phyloP scores from a whole-genome alignment of 352 stramenopile species.

The Globisporangium mamillatum region DNA sequence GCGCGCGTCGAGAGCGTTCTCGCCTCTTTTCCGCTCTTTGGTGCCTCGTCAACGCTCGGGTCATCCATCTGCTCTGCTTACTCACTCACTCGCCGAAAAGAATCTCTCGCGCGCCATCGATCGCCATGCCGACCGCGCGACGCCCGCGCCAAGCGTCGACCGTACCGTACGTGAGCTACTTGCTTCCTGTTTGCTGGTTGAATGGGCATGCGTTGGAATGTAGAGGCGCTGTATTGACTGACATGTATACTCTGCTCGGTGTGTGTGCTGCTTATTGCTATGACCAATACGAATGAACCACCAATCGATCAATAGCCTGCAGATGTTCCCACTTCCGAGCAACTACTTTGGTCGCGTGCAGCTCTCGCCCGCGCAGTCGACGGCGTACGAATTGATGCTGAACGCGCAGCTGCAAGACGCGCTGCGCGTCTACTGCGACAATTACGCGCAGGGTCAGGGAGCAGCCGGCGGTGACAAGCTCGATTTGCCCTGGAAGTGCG shows the following conservation, averaged over 20 bases:
- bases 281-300: too few species aligned
- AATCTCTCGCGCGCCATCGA: not conserved
- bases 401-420: constrained; percentile 44
- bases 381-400: constrained; percentile 37
- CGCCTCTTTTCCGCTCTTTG: not conserved
- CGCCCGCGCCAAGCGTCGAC: constrained; percentile 2
- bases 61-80: not conserved
- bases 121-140: constrained; percentile 3
- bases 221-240: not conserved
- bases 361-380: constrained; percentile 24
- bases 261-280: too few species aligned
- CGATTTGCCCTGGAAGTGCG: constrained; percentile 38
- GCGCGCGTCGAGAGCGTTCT: not conserved
- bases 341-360: constrained; percentile 28
- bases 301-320: constrained; percentile 1
- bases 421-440: constrained; percentile 26
- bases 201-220: not conserved
- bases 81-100: not conserved
- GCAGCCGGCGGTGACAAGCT: constrained; percentile 23
- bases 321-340: constrained; percentile 13
- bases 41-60: not conserved
- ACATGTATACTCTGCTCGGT: too few species aligned
- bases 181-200: not conserved
- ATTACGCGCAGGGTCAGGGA: constrained; percentile 18
- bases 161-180: constrained; percentile 1